Evolutionary conservation across 306 rosid species (phyloP).

Genomic region (Pterocarpus macrocarpus): DNA sequence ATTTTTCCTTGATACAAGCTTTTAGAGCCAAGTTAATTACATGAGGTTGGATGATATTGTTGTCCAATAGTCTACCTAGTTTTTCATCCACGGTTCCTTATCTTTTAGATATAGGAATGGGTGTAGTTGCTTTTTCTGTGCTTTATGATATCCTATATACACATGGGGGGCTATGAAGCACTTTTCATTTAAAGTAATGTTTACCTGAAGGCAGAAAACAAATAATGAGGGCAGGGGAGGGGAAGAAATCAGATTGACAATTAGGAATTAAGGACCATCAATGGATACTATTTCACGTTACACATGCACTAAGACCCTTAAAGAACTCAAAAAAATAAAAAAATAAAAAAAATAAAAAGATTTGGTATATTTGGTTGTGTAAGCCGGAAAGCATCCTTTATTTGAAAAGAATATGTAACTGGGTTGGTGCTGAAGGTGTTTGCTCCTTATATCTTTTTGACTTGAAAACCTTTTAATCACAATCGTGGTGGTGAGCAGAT

Average conservation of each 20-base stretch:
- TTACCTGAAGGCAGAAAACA: background rate
- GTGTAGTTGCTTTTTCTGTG: conserved; percentile 6
- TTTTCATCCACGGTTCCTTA: background rate
- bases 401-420: conserved; percentile 26
- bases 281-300: background rate
- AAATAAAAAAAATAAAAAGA: background rate
- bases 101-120: conserved; percentile 20
- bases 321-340: background rate
- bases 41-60: background rate
- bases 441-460: background rate
- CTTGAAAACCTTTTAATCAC: background rate
- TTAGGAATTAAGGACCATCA: background rate
- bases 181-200: background rate
- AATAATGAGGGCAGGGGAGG: background rate
- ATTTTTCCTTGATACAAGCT: conserved; percentile 1
- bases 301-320: conserved; percentile 6
- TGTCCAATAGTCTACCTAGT: conserved; percentile 18
- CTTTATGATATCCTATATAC: background rate
- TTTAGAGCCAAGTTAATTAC: conserved; percentile 19
- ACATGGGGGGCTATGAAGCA: conserved; percentile 4
- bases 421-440: background rate
- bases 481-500: conserved; percentile 4
- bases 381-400: background rate
- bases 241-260: background rate
- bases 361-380: background rate